Percentiles rank a stretch among this genome's conserved stretches.
These are phyloP conservation scores for Ligustrum vulgare DNA, from an alignment of 257 asterid genomes.

Conservation along the genomic window DNA sequence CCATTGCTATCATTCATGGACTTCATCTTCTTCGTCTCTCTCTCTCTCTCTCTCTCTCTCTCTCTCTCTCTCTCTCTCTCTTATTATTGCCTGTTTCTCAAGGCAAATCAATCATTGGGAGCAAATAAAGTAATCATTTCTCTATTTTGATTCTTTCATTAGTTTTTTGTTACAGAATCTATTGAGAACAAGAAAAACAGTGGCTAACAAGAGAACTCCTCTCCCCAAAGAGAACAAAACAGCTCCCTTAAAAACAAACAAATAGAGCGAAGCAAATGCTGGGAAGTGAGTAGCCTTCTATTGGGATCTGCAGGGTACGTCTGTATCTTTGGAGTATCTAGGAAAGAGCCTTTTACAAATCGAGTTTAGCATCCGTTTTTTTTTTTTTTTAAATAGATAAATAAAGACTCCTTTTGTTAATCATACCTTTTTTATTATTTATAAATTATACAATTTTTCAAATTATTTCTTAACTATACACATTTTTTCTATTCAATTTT, in stretches of 20 bases:
- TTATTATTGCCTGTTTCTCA: background rate
- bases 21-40: constrained; percentile 38
- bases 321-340: background rate
- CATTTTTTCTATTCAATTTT: no score
- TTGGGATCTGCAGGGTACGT: constrained; percentile 88
- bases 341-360: no score
- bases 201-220: background rate
- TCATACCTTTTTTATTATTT: no score
- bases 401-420: no score
- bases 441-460: no score
- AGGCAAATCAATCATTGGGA: background rate
- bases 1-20: constrained; percentile 21
- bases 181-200: background rate
- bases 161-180: constrained; percentile 1
- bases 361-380: no score
- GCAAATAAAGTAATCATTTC: constrained; percentile 4
- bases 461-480: no score
- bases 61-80: background rate
- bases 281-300: constrained; percentile 57
- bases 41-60: background rate
- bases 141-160: background rate
- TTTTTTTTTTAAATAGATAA: no score
- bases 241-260: constrained; percentile 55
- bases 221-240: background rate
- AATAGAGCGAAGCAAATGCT: constrained; percentile 75